A percentile compares a stretch with the other conserved stretches of the same genome.
Conservation (phyloP, 441 rosid species). For the Dalechampia spathulata region DNA sequence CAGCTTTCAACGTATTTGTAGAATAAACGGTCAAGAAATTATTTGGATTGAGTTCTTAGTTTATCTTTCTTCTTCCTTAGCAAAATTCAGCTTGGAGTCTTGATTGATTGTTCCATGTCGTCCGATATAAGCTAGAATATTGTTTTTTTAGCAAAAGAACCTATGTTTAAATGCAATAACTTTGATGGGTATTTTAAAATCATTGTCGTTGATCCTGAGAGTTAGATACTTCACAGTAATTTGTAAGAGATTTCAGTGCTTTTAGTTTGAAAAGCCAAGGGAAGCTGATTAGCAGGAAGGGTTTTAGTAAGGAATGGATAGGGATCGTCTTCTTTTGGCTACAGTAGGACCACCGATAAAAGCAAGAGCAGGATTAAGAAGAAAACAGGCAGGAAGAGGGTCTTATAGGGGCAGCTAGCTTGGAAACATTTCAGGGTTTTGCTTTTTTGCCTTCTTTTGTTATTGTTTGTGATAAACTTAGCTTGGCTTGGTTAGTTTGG, state of each 20-base stretch:
- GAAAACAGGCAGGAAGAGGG: constrained; percentile 98
- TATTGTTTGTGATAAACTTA: too few relatives aligned
- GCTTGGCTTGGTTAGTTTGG: constrained; percentile 5
- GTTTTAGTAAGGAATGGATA: constrained; percentile 63
- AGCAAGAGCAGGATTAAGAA: constrained; percentile 79
- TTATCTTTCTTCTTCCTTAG: constrained; percentile 3
- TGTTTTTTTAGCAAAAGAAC: constrained; percentile 22
- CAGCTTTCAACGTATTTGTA: too few relatives aligned
- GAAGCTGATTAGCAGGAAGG: constrained; percentile 4
- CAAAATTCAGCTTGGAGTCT: constrained; percentile 16
- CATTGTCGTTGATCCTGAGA: constrained; percentile 13
- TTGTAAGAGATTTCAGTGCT: constrained; percentile 9
- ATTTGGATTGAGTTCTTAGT: too few relatives aligned
- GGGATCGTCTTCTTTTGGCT: constrained; percentile 57
- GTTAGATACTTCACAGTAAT: constrained; percentile 18
- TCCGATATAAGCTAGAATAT: constrained; percentile 74
- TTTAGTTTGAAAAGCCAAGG: constrained; percentile 15
- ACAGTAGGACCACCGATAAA: constrained; percentile 85
- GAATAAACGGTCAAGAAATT: too few relatives aligned
- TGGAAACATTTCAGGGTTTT: constrained; percentile 23
- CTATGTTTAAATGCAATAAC: constrained; percentile 16
- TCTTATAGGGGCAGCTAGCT: constrained; percentile 88
- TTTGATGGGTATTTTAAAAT: constrained; percentile 1
- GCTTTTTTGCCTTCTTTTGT: neutral
- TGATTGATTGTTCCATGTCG: constrained; percentile 67